Base-by-base conservation (phyloP, 192 early-diverging fungal species). In the Gamsiella multidivaricata region DNA sequence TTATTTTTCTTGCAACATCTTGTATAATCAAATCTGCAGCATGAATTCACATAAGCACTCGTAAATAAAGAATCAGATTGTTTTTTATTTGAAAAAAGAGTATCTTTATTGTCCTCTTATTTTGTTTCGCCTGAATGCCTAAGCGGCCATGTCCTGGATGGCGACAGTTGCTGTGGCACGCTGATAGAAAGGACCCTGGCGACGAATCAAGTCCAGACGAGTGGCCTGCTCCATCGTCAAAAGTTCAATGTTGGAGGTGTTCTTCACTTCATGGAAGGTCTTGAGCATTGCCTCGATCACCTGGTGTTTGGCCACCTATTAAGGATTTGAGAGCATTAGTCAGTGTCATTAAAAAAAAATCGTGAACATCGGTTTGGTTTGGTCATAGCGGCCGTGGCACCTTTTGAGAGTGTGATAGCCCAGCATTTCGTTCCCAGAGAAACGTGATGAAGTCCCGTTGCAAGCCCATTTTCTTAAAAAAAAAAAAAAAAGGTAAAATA, bases 171-270 rank as follows among this genome's bases (percentile, higher is more conserved):
- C 69, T 14, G 67, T 70, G 3, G 67, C 57, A 18, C 76, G 68
- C 34, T 58, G 76, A 51, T 65, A 70, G 49, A 80, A 69, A 1
- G 69, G 61, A 6, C 76, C 76, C 39, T 70, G 69, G 22, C 69
- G 78, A 60, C 78, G 65, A 14, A 49, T 23, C 31, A 63, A 34
- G 25, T 65, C 70, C 5, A 81, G 32, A 34, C 54, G 60, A 23
- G 65, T 74, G 31, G 69, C 43, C 42, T 81, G 80, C 31, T 81
- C 80, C 10, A 29, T 50, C 2, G 65, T 59, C 6, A 78, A 29
- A 1, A 78, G 36, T 5, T 26, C 49, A 5, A 3, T 42, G 5
- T 61, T 46, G 3, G 46, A 55, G 5, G 33, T 15, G 7, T 18
- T 45, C 43, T 62, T 42, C 8, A 23, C 51, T 12, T 37, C 32